A percentile compares a stretch with the other conserved stretches of the same genome.
phyloP scores from a whole-genome alignment of 176 grass and related monocot genomes.

The Urochloa ruziziensis region DNA sequence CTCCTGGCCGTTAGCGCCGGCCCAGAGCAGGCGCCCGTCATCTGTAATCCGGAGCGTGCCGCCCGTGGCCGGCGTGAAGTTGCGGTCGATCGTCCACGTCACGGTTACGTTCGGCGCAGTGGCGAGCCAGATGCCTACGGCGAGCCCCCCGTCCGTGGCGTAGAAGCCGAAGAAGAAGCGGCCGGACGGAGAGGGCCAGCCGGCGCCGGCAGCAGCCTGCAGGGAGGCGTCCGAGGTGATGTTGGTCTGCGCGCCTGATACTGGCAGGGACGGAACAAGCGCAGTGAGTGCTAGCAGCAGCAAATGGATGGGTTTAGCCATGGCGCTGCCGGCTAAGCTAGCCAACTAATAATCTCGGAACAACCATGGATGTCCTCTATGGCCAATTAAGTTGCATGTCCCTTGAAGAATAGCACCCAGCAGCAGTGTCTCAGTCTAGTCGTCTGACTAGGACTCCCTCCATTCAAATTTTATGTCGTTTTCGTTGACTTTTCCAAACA shows the following conservation, averaged over 20 bases:
- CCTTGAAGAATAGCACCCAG: no score
- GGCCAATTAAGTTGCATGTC: no score
- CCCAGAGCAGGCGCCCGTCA: constrained; percentile 33
- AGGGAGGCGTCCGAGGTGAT: constrained; percentile 14
- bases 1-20: not conserved
- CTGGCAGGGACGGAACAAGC: not conserved
- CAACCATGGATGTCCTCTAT: no score
- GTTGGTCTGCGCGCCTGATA: not conserved
- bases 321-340: not conserved
- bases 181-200: constrained; percentile 31
- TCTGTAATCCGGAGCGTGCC: constrained; percentile 30
- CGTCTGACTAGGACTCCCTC: no score
- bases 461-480: no score
- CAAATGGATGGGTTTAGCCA: not conserved
- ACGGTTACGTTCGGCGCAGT: constrained; percentile 15
- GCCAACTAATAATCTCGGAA: not conserved
- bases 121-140: constrained; percentile 34
- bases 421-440: no score
- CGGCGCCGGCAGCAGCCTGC: not conserved
- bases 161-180: constrained; percentile 44
- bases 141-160: constrained; percentile 17
- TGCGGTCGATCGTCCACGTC: constrained; percentile 47
- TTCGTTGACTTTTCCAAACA: no score
- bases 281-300: not conserved
- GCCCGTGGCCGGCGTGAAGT: constrained; percentile 18